Percentiles rank a stretch among this genome's conserved stretches.
Conservation (phyloP, 768 basidiomycete species). For the Strobilomyces echinocephalus region DNA sequence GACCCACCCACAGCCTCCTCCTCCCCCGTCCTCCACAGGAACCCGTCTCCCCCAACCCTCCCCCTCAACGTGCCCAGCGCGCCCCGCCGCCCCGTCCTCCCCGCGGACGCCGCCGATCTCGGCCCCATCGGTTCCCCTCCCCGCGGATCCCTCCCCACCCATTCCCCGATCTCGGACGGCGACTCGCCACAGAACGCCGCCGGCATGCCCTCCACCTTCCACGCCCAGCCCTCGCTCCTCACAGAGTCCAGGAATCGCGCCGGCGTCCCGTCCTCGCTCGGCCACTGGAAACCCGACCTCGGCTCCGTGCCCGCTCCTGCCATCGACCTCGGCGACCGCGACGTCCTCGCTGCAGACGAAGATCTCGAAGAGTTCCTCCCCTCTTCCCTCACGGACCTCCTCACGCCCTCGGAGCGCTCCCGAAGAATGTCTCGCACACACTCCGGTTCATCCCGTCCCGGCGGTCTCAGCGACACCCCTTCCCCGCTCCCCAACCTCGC, state of each 20-base stretch:
- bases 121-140: conserved; percentile 85
- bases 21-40: conserved; percentile 20
- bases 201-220: conserved; percentile 62
- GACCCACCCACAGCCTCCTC: conserved; percentile 10
- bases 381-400: conserved; percentile 78
- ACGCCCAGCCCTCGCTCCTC: conserved; percentile 55
- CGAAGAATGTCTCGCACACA: conserved; percentile 78
- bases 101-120: conserved; percentile 49
- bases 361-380: conserved; percentile 89
- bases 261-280: conserved; percentile 63
- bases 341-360: conserved; percentile 43
- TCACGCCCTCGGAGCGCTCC: conserved; percentile 84
- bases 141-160: conserved; percentile 40
- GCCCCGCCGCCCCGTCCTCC: conserved; percentile 42
- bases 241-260: conserved; percentile 37
- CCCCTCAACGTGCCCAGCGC: conserved; percentile 48
- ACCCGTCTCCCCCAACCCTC: conserved; percentile 45
- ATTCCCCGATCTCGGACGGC: conserved; percentile 47
- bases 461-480: conserved; percentile 18
- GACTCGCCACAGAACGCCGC: conserved; percentile 41
- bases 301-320: conserved; percentile 21
- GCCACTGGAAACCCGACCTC: conserved; percentile 34
- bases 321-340: conserved; percentile 37
- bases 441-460: conserved; percentile 34
- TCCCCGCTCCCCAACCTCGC: conserved; percentile 15